A percentile compares a stretch with the other conserved stretches of the same genome.
phyloP scores from a whole-genome alignment of 345 rosid genomes.

The Diplotaxis tenuifolia region DNA sequence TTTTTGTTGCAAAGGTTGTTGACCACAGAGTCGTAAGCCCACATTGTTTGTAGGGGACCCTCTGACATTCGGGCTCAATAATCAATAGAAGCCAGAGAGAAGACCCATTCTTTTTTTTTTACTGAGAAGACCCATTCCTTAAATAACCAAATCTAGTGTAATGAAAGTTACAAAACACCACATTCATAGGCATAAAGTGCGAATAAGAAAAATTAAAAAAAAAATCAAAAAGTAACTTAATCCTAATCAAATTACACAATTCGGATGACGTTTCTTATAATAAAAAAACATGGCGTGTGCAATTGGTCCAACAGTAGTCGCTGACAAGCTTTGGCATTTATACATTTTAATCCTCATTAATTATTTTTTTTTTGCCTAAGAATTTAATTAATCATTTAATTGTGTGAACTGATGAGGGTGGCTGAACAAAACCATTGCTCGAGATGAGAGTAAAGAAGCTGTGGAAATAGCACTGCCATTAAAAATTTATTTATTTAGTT shows the following conservation, averaged over 20 bases:
- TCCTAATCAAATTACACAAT: background rate
- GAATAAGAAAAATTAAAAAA: background rate
- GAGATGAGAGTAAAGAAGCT: background rate
- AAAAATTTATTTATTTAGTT: background rate
- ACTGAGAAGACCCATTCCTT: background rate
- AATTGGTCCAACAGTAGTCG: conserved; percentile 8
- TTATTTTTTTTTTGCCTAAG: too few species aligned
- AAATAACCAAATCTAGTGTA: background rate
- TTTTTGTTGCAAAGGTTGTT: background rate
- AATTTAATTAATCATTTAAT: too few species aligned
- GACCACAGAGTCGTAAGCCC: background rate
- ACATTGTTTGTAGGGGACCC: background rate
- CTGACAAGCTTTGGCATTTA: conserved; percentile 31
- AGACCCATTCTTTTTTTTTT: background rate
- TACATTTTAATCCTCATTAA: conserved; percentile 11
- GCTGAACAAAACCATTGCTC: conserved; percentile 16
- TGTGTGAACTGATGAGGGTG: background rate
- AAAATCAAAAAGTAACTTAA: background rate
- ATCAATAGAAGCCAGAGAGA: background rate
- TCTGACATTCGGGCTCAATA: background rate
- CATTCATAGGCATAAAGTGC: background rate
- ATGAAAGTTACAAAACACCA: background rate
- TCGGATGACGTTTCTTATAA: background rate
- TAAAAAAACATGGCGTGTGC: background rate
- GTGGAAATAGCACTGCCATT: background rate